Conservation (phyloP, 2,329 filamentous ascomycete species). For the Penicillium rolfsii region DNA sequence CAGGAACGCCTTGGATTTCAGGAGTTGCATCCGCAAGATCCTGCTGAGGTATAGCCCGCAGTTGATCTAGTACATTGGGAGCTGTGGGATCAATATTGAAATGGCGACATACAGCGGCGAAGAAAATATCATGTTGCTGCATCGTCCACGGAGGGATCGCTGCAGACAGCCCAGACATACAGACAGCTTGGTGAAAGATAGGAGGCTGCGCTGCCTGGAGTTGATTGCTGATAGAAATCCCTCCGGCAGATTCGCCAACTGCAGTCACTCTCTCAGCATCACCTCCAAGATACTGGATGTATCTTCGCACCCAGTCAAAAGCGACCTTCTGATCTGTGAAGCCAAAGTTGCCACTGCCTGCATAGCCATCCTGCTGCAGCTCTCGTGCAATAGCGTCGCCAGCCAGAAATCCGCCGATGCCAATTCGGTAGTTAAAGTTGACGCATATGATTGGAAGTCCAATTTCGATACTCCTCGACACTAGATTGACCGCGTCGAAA, state of each 20-base stretch:
- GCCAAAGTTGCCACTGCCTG: slow-evolving; percentile 44
- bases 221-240: slow-evolving; percentile 34
- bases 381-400: slow-evolving; percentile 20
- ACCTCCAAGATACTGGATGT: slow-evolving; percentile 40
- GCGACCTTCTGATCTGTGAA: slow-evolving; percentile 41
- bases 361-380: slow-evolving; percentile 25
- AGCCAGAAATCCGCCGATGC: slow-evolving; percentile 32
- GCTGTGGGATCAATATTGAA: slow-evolving; percentile 25
- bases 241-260: slow-evolving; percentile 34
- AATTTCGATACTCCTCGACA: slow-evolving; percentile 30
- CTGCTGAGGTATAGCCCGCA: slow-evolving; percentile 29
- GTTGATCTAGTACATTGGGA: slow-evolving; percentile 20
- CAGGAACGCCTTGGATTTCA: slow-evolving; percentile 27
- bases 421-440: slow-evolving; percentile 35
- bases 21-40: slow-evolving; percentile 31
- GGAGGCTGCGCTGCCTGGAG: slow-evolving; percentile 25
- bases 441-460: slow-evolving; percentile 27
- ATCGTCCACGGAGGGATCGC: slow-evolving; percentile 31
- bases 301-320: slow-evolving; percentile 41
- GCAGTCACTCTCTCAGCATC: slow-evolving; percentile 38
- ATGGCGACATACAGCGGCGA: slow-evolving; percentile 25
- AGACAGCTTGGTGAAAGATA: slow-evolving; percentile 29
- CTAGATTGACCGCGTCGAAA: slow-evolving; percentile 32
- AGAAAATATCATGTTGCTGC: slow-evolving; percentile 29
- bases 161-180: slow-evolving; percentile 31